phyloP scores from a whole-genome alignment of 1,284 basidiomycete genomes.

The Apiotrichum gamsii region DNA sequence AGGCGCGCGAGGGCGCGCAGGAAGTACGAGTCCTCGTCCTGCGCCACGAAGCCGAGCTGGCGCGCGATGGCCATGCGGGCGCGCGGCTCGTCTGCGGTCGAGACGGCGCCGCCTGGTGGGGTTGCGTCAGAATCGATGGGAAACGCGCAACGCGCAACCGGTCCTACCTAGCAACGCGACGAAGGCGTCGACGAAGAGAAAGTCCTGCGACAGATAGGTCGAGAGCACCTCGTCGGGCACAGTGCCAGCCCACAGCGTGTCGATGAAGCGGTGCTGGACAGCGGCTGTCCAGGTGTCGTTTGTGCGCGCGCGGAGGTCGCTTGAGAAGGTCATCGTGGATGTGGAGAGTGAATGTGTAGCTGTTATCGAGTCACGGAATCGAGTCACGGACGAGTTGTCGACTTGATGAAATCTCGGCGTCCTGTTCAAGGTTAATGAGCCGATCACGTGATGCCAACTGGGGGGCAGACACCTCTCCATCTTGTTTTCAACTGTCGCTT shows the following conservation, averaged over 20 bases:
- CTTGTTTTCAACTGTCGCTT: no score
- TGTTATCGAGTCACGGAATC: no score
- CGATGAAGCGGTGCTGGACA: slow-evolving; percentile 6
- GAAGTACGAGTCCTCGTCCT: slow-evolving; percentile 18
- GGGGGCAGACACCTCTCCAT: no score
- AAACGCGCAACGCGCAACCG: no score
- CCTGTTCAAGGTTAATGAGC: no score
- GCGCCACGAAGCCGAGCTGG: slow-evolving; percentile 14
- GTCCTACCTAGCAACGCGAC: slow-evolving; percentile 17
- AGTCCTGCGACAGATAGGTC: slow-evolving; percentile 13
- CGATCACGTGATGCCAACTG: no score
- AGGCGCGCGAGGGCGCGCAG: slow-evolving; percentile 11
- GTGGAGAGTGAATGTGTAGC: not conserved
- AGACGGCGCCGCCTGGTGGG: slow-evolving; percentile 13
- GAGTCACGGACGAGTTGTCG: no score
- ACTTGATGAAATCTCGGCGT: no score
- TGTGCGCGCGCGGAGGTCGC: slow-evolving; percentile 1
- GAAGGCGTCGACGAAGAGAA: slow-evolving; percentile 16
- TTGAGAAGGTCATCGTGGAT: slow-evolving; percentile 5
- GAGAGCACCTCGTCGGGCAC: slow-evolving; percentile 6
- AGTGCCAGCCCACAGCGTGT: slow-evolving; percentile 11
- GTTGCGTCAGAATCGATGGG: no score
- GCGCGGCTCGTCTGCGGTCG: slow-evolving; percentile 5
- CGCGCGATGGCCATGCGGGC: slow-evolving; percentile 10
- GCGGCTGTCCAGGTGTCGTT: slow-evolving; percentile 2